Base-by-base conservation (phyloP, 768 basidiomycete species). In the Wakefieldia striispora region DNA sequence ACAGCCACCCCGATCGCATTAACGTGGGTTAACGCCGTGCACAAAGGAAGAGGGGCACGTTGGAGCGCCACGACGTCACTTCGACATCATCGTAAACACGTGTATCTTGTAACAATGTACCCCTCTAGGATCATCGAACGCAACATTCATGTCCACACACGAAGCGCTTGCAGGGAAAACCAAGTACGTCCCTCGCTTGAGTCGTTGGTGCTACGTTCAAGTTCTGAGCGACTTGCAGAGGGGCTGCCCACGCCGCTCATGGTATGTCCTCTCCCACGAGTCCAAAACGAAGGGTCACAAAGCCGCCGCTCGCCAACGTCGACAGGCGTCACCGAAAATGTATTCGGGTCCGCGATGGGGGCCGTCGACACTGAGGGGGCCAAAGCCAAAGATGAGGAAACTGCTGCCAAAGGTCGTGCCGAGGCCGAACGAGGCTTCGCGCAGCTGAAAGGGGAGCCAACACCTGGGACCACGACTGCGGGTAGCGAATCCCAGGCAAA, bases 281-380 rank as follows among this genome's bases (percentile, higher is more conserved):
- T 40, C 9, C 29, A 24, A 10, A 27, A 24, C 43, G 10, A 10
- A 29, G 10, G 24, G 7, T 3, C 24, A 24, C 24, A 24, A 24
- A 24, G 3, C 3, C 14, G 14, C 7, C 11, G 26, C 49, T 62
- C 16, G 57, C 35, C 1, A n/a, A 39, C 24, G 45, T 13, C 20
- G 12, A 46, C 50, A 75, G 78, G 78, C 3, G 24, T 73, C 1
- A 75, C 76, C 7, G 78, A 80, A 33, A 71, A 64, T 37, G 48
- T 79, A 6, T 71, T 76, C 21, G 79, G 79, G 7, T 69, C 75
- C 0, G 50, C 69, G 9, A 56, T 78, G 40, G 70, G 72, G 11
- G 69, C 70, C 3, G 51, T 76, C 10, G 76, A 79, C 23, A 43
- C 57, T 2, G 59, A 63, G 6, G 55, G 63, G 12, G 60, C 61